Base-by-base conservation (phyloP, 2,329 filamentous ascomycete species). In the Talaromyces amestolkiae region DNA sequence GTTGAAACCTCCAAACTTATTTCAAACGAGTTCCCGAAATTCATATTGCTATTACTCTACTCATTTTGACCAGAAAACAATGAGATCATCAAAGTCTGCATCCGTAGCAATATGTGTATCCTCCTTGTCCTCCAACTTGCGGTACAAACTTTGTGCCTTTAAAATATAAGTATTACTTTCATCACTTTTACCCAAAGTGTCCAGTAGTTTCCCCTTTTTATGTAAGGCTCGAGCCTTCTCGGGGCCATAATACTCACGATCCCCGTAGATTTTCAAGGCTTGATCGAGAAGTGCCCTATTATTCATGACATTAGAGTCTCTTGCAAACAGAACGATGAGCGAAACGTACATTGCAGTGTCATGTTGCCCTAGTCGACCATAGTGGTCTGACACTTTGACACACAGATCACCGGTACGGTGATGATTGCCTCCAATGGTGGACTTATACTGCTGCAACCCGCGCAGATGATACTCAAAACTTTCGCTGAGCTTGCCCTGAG, bases 41-140 rank as follows among this genome's bases (percentile, higher is more conserved):
- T 6, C 45, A 24, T 24, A 11, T 24, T 49, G 45, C 24, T 15
- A 49, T 49, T 9, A 10, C 8, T 24, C 10, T 49, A 24, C 45
- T 49, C 24, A 54, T 54, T 35, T 31, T 54, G 56, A 59, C 56
- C 56, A 59, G 33, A 59, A 59, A 47, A 58, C 53, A 41, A 63
- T 47, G 19, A 27, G 51, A n/a, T 58, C 17, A 49, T 63, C 61
- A 58, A 63, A 58, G 27, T 63, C 61, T 31, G 15, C 39, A 33
- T 27, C 24, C 33, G 35, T 33, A 41, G 27, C 56, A 17, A 43
- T 15, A 19, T 31, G 27, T n/a, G 27, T 31, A 54, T 31, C 24
- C 5, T 35, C 51, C 39, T 45, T 41, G 13, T 22, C 17, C 19
- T 33, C 17, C 37, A 41, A 19, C 19, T 27, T 59, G 39, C 56